Conservation (phyloP, 148 eudicot species). For the Heliosperma pusillum region DNA sequence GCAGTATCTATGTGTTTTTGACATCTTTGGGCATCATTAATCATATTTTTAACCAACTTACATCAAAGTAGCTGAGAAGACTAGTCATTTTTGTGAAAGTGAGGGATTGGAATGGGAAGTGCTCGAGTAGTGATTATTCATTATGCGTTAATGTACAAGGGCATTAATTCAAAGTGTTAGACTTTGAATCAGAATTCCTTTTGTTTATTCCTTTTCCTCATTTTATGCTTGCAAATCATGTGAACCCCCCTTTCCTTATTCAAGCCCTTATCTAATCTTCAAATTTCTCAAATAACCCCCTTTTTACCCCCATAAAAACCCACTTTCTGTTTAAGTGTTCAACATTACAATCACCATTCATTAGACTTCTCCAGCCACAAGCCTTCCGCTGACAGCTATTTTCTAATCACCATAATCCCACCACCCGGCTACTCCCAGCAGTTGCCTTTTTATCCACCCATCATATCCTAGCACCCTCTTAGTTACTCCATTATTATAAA, state of each 20-base stretch:
- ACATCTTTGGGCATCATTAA: neutral
- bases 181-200: neutral
- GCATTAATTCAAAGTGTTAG: neutral
- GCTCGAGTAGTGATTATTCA: neutral
- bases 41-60: no score
- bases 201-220: no score
- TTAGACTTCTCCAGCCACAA: neutral
- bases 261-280: no score
- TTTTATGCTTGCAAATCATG: no score
- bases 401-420: neutral
- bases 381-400: neutral
- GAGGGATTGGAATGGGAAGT: neutral
- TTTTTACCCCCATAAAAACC: neutral
- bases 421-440: no score
- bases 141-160: neutral
- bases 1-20: neutral
- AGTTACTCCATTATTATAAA: neutral
- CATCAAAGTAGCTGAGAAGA: no score
- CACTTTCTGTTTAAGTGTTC: neutral
- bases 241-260: no score
- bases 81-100: neutral
- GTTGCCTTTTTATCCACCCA: neutral
- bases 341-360: neutral
- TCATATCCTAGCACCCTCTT: neutral
- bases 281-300: neutral